Base-by-base conservation (phyloP, 1,284 basidiomycete species). In the Pseudozyma tsukubaensis region DNA sequence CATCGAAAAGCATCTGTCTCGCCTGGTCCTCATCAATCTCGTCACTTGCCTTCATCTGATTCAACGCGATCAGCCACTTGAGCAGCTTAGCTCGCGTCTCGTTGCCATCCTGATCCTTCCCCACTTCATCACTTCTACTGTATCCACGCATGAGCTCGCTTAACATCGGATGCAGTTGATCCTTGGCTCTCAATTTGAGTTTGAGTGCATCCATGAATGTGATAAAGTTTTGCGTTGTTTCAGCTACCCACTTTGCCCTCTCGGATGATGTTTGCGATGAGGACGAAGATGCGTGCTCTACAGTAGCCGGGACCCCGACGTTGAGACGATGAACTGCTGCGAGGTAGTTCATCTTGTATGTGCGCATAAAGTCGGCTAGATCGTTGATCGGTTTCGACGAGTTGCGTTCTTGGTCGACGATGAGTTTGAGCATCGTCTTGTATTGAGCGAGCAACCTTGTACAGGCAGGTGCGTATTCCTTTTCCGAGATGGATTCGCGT, bases 151-250 rank as follows among this genome's bases (percentile, higher is more conserved):
- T 94, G 9, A 99, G 89, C 73, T 97, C 95, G 77, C 96, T 94
- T 48, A 99, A 85, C 71, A 97, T 90, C 0, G 95, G 95, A 84
- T 98, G 96, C 10, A 99, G 87, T 83, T 98, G 94, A 83, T 99
- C 97, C 84, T 99, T 99, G 3, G 97, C 95, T 36, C 93, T 89
- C 81, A 98, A 87, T 43, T 92, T 91, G 63, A 98, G 88, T 84
- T 96, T 96, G 50, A 98, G 88, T 0, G 95, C 96, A 80, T 99
- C 96, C 93, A 98, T 97, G 77, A 99, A 95, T 0, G 96, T 98
- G 80, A 99, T 99, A 78, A 98, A 99, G 82, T 59, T 85, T 87
- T 97, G 94, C 0, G 97, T 99, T 4, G 95, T 97, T 85, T 98
- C 94, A 5, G 96, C 96, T n/a, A 99, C 94, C 91, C 93, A 94